Conservation (phyloP, 2,329 filamentous ascomycete genomes). For the Venturiaceae sp. region DNA sequence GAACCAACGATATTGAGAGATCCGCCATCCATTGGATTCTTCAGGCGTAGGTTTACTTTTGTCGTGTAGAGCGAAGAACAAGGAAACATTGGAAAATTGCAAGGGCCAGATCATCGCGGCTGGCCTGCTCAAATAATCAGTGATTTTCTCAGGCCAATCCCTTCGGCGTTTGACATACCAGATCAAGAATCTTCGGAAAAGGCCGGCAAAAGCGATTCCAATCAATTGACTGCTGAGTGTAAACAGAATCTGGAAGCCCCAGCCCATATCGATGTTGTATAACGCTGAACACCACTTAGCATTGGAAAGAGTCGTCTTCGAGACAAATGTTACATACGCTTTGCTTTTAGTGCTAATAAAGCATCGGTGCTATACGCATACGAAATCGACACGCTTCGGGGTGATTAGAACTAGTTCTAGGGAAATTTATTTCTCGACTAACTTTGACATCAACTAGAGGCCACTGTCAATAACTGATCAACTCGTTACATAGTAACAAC, state of each 20-base stretch:
- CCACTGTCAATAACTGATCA: not conserved
- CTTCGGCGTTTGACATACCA: slow-evolving; percentile 37
- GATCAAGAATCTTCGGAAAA: slow-evolving; percentile 18
- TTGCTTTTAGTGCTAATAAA: slow-evolving; percentile 28
- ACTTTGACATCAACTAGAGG: not conserved
- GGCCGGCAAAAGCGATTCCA: slow-evolving; percentile 16
- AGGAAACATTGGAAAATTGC: slow-evolving; percentile 54
- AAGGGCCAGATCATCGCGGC: slow-evolving; percentile 68
- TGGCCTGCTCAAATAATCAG: slow-evolving; percentile 21
- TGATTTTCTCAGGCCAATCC: not conserved
- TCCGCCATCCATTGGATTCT: slow-evolving; percentile 52
- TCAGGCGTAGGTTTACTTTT: slow-evolving; percentile 43
- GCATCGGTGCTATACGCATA: slow-evolving; percentile 23
- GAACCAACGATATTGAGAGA: slow-evolving; percentile 59
- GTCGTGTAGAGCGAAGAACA: slow-evolving; percentile 62
- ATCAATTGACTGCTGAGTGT: slow-evolving; percentile 60
- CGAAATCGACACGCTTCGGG: slow-evolving; percentile 59
- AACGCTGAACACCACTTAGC: slow-evolving; percentile 30
- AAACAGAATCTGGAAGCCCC: slow-evolving; percentile 37
- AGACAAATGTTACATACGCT: not conserved
- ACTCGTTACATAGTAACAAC: not conserved
- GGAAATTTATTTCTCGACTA: not conserved
- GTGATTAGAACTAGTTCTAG: not conserved
- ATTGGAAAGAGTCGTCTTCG: not conserved
- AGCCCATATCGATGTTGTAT: slow-evolving; percentile 58